Evolutionary conservation across 768 basidiomycete genomes (phyloP), one percentile per base, ranked within the genome.

Genomic region (Lactarius hatsudake): DNA sequence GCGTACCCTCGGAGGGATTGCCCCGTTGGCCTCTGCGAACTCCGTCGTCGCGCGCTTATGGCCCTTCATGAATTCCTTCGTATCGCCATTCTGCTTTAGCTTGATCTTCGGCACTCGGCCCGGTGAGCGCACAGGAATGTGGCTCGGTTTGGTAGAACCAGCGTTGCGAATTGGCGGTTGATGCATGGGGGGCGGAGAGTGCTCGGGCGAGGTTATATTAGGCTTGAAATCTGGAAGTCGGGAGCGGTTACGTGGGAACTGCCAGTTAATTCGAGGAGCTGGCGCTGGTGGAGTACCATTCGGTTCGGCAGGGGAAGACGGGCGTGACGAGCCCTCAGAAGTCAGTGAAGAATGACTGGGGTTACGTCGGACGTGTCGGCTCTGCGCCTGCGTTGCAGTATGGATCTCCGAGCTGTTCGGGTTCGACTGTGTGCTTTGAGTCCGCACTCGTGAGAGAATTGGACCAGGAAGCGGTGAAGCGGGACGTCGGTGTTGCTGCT

Each of bases 81-180:
- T 15, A 68, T 61, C 63, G 5, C 61, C 64, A 23, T 32, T 32
- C 30, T 32, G 30, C 30, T 63, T 63, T 42, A 54, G 57, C 51
- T 34, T 59, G 36, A 69, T 70, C 66, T 60, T 72, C 57, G 67
- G 72, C 6, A 63, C 68, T 71, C 80, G 81, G 60, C 74, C 71
- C n/a, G 79, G 77, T 20, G 83, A 77, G 30, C 77, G 77, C 5
- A 83, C 76, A 17, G 84, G 83, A 62, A 86, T 83, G 36, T 79
- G 77, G 62, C 83, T 84, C 9, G 75, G 67, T 20, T 65, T 62
- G 55, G 65, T 62, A 18, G 69, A 61, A 23, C 73, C 73, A 6
- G 78, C 73, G 32, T 66, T 56, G 30, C 73, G 72, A 64, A 73
- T 75, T 1, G 73, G 68, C 61, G 78, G 69, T 13, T 72, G 63